phyloP scores from a whole-genome alignment of 768 basidiomycete genomes.

The Tulasnella sp. region DNA sequence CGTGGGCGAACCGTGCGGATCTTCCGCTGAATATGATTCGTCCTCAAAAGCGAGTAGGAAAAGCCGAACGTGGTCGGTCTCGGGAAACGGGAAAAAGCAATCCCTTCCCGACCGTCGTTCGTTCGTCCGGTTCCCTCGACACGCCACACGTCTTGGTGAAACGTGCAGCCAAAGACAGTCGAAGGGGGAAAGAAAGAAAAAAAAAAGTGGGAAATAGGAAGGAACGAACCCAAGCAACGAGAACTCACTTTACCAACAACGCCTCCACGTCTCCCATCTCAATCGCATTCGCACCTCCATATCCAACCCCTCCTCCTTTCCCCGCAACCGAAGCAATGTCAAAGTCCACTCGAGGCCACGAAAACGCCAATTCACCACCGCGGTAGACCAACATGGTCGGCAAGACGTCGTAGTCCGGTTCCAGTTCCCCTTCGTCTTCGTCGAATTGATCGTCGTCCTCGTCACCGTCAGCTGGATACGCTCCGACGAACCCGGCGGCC shows the following conservation, averaged over 20 bases:
- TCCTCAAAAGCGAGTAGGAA: background rate
- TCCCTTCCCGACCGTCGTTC: background rate
- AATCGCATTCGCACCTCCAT: background rate
- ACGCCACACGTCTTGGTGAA: background rate
- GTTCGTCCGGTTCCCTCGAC: background rate
- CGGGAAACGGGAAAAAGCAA: too few relatives aligned
- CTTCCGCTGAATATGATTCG: background rate
- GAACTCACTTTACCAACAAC: constrained; percentile 18
- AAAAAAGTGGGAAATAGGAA: background rate
- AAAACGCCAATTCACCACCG: constrained; percentile 22
- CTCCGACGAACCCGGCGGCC: background rate
- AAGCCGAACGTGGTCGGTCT: background rate
- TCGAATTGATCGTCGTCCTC: constrained; percentile 16
- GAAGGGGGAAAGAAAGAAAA: background rate
- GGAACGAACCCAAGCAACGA: background rate
- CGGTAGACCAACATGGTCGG: constrained; percentile 24
- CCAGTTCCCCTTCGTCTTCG: constrained; percentile 16
- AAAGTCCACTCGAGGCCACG: constrained; percentile 23
- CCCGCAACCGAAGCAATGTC: constrained; percentile 3
- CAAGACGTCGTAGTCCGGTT: constrained; percentile 23
- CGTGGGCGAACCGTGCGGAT: background rate
- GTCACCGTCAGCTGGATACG: background rate
- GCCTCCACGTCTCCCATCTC: constrained; percentile 14
- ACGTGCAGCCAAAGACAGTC: background rate
- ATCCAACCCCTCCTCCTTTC: constrained; percentile 16